These are phyloP conservation scores for Biscogniauxia marginata DNA, from an alignment of 2,329 filamentous ascomycete genomes.

Conservation along the genomic window DNA sequence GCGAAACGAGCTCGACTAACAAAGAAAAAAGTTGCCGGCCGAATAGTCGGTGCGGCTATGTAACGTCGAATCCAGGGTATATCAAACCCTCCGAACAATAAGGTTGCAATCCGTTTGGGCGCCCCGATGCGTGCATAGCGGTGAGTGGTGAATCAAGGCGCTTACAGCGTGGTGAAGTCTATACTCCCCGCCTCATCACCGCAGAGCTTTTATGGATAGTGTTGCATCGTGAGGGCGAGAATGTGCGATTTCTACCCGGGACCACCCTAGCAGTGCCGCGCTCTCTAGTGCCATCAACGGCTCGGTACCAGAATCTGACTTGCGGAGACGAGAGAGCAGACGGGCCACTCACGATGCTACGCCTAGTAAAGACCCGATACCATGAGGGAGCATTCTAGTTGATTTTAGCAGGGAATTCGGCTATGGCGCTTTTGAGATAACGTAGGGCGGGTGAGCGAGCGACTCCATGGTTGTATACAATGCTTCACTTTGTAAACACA, in stretches of 20 bases:
- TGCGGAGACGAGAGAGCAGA: not conserved
- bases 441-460: not conserved
- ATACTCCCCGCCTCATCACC: not conserved
- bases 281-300: not conserved
- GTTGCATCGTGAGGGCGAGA: not conserved
- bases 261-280: not conserved
- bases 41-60: not conserved
- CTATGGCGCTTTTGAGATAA: not conserved
- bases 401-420: not conserved
- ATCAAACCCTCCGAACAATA: not conserved
- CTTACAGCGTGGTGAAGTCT: not conserved
- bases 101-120: not conserved
- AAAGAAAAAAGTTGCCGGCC: not conserved
- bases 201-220: not conserved
- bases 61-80: not conserved
- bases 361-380: not conserved
- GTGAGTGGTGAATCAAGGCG: not conserved
- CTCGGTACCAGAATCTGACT: not conserved
- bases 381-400: not conserved
- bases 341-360: not conserved
- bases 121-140: not conserved
- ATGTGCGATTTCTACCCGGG: not conserved
- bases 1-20: not conserved
- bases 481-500: not conserved
- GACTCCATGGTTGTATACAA: not conserved